These are phyloP conservation scores for Beauveria medogensis DNA, from an alignment of 2,329 filamentous ascomycete genomes.

Conservation along the genomic window DNA sequence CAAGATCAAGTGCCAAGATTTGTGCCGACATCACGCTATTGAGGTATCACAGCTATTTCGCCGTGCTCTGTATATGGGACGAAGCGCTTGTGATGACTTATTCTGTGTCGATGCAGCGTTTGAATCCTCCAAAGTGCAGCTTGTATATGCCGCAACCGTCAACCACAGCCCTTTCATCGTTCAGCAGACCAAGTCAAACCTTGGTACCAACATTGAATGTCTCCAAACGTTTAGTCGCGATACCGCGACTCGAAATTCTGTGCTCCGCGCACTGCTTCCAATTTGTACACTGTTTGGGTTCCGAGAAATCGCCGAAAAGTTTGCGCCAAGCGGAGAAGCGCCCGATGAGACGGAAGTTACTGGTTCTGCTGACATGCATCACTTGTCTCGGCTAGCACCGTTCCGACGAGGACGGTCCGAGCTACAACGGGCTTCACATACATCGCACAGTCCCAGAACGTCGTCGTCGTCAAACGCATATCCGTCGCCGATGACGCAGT, in stretches of 20 bases:
- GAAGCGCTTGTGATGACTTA: conserved; percentile 17
- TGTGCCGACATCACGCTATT: conserved; percentile 18
- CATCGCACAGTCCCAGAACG: conserved; percentile 7
- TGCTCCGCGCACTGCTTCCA: conserved; percentile 15
- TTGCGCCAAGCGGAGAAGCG: conserved; percentile 10
- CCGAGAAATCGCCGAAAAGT: conserved; percentile 16
- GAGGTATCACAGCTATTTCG: conserved; percentile 17
- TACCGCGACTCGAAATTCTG: conserved; percentile 14
- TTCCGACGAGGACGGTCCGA: conserved; percentile 15
- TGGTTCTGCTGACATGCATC: conserved; percentile 16
- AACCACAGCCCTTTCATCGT: conserved; percentile 15
- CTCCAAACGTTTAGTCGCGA: conserved; percentile 14
- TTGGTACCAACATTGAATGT: conserved; percentile 16
- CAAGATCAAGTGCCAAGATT: conserved; percentile 15
- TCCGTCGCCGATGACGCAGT: conserved; percentile 13
- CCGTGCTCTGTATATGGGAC: conserved; percentile 12
- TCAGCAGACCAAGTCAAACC: conserved; percentile 15
- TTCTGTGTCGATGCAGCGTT: conserved; percentile 17
- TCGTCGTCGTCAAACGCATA: conserved; percentile 11
- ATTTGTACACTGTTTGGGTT: conserved; percentile 17
- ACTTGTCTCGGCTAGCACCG: conserved; percentile 15
- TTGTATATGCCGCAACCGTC: conserved; percentile 19
- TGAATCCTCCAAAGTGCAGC: conserved; percentile 21
- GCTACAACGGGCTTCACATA: conserved; percentile 13
- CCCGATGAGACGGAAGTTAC: conserved; percentile 14